A percentile compares a stretch with the other conserved stretches of the same genome.
Evolutionary conservation across 768 basidiomycete genomes (phyloP).

Genomic region (Boletus rufocinnamomeus): DNA sequence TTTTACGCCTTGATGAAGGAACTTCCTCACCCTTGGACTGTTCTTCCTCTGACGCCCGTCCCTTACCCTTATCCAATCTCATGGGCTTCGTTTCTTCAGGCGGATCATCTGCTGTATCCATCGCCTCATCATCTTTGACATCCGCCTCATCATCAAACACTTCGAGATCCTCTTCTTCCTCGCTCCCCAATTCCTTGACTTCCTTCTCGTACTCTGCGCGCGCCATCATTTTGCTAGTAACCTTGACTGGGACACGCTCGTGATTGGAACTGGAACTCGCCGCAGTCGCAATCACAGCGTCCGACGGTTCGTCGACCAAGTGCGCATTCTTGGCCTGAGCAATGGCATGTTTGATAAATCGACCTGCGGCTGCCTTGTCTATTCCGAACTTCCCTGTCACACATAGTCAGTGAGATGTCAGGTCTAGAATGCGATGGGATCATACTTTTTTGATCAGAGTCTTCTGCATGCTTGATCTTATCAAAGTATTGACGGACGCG

Average conservation of each 20-base stretch:
- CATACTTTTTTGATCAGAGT: constrained; percentile 51
- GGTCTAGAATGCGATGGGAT: not conserved
- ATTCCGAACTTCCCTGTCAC: constrained; percentile 46
- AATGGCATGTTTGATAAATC: constrained; percentile 86
- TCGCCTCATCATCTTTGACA: constrained; percentile 9
- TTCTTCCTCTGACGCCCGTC: constrained; percentile 37
- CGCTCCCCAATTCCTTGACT: constrained; percentile 44
- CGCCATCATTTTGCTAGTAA: constrained; percentile 75
- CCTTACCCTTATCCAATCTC: constrained; percentile 37
- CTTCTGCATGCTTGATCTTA: constrained; percentile 77
- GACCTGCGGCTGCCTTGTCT: constrained; percentile 76
- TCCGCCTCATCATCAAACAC: constrained; percentile 36
- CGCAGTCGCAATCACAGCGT: not conserved
- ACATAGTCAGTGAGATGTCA: not conserved
- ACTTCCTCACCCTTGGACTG: constrained; percentile 11
- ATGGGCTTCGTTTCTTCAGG: constrained; percentile 2
- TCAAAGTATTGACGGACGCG: constrained; percentile 79
- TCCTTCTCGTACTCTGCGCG: constrained; percentile 63
- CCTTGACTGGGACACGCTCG: constrained; percentile 48
- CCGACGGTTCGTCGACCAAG: constrained; percentile 37
- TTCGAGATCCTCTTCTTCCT: constrained; percentile 44
- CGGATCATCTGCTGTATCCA: constrained; percentile 6
- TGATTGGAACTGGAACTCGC: constrained; percentile 16
- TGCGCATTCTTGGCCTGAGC: constrained; percentile 50
- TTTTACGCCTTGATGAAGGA: constrained; percentile 45